Conservation (phyloP, 2,329 filamentous ascomycete genomes). For the Cytospora schulzeri region DNA sequence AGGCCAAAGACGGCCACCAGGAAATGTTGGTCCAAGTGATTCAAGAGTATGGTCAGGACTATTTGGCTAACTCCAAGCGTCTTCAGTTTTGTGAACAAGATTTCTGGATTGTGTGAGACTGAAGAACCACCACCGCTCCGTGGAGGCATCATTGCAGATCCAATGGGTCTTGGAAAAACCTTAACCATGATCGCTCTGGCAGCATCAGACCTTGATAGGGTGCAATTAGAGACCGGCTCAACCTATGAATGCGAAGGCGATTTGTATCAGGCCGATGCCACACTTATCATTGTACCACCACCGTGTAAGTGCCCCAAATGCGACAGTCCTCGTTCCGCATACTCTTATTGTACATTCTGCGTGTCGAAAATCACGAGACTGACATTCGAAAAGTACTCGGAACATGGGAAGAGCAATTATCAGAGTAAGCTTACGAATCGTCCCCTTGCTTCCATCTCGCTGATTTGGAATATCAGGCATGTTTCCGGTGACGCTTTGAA, state of each 20-base stretch:
- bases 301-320: conserved; percentile 34
- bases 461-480: conserved; percentile 32
- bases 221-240: background rate
- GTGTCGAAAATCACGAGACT: background rate
- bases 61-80: background rate
- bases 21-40: conserved; percentile 24
- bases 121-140: conserved; percentile 40
- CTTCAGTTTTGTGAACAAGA: conserved; percentile 39
- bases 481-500: conserved; percentile 30
- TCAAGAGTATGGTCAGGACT: background rate
- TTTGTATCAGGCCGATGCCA: conserved; percentile 24
- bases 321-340: background rate
- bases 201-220: conserved; percentile 34
- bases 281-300: conserved; percentile 43
- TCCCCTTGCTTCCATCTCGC: background rate
- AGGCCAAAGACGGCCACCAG: conserved; percentile 29
- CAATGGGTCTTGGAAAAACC: conserved; percentile 51
- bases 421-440: conserved; percentile 28
- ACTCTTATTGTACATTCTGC: background rate
- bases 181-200: conserved; percentile 46
- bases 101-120: conserved; percentile 34
- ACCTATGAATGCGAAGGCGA: background rate
- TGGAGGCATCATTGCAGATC: conserved; percentile 50
- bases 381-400: conserved; percentile 37
- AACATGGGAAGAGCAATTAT: conserved; percentile 43